A percentile compares a stretch with the other conserved stretches of the same genome.
phyloP scores from a whole-genome alignment of 164 flowering plant genomes.

The Kalanchoe fedtschenkoi region DNA sequence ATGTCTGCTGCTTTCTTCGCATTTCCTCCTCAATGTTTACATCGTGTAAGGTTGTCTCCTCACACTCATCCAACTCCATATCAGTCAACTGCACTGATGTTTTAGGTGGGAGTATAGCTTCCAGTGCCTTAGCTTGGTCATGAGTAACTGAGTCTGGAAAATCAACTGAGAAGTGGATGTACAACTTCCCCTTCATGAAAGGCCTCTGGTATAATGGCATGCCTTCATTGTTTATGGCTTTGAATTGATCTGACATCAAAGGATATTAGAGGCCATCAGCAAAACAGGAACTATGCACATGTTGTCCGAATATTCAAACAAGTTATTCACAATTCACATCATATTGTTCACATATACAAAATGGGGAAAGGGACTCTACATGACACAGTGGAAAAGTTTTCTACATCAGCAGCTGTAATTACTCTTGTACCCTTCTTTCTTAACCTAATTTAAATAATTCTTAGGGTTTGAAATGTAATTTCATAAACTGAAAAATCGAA shows the following conservation, averaged over 20 bases:
- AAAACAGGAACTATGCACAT: neutral
- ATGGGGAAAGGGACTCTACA: too few species aligned
- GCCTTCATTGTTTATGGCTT: constrained; percentile 62
- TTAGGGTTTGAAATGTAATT: too few species aligned
- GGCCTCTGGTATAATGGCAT: constrained; percentile 63
- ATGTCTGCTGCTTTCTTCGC: constrained; percentile 32
- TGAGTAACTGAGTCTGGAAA: constrained; percentile 35
- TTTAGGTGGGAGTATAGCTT: constrained; percentile 31
- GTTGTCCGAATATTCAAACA: neutral
- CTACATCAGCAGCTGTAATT: too few species aligned
- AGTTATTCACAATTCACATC: too few species aligned
- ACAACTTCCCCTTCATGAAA: constrained; percentile 54
- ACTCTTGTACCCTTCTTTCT: too few species aligned
- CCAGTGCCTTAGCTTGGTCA: constrained; percentile 37
- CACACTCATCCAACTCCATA: constrained; percentile 53
- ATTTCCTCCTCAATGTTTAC: constrained; percentile 43
- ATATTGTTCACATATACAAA: too few species aligned
- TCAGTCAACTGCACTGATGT: constrained; percentile 23
- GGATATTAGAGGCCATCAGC: neutral
- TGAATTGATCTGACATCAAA: constrained; percentile 36
- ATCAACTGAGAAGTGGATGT: constrained; percentile 56
- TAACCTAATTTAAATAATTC: too few species aligned
- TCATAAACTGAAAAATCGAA: too few species aligned
- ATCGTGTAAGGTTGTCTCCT: constrained; percentile 48
- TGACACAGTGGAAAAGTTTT: too few species aligned